Conservation (phyloP, 495 filamentous ascomycete species). For the Penicillium dipodomyicola region DNA sequence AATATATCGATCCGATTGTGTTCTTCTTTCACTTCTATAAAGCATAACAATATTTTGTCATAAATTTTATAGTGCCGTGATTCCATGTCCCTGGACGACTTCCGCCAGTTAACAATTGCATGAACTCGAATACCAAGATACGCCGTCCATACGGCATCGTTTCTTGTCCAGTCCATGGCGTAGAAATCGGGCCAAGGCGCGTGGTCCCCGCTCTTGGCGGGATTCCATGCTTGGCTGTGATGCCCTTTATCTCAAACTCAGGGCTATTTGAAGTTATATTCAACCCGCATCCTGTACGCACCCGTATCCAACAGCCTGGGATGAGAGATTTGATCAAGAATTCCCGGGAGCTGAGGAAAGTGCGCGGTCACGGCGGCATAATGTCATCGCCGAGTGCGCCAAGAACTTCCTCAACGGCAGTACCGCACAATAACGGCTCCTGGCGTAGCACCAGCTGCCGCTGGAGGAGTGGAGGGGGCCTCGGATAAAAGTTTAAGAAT, state of each 20-base stretch:
- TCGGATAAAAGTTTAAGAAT: background rate
- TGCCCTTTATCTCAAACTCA: background rate
- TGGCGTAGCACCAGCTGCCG: background rate
- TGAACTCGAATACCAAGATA: background rate
- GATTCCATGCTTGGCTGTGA: background rate
- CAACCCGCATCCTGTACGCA: background rate
- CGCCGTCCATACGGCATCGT: background rate
- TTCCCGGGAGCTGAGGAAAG: background rate
- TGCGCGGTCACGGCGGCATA: background rate
- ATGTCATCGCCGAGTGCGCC: too few species aligned
- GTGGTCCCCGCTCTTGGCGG: background rate
- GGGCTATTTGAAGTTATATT: background rate
- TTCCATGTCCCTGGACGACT: background rate
- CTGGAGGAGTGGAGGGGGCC: background rate
- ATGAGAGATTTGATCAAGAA: background rate
- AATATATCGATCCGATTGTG: background rate
- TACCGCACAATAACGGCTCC: background rate
- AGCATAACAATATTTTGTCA: background rate
- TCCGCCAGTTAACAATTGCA: background rate
- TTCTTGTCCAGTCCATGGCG: background rate
- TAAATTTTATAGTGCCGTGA: background rate
- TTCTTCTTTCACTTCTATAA: background rate
- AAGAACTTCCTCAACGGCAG: background rate
- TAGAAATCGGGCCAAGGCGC: background rate
- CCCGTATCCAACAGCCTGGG: too few species aligned